These are phyloP conservation scores for Piper longum DNA, from an alignment of 164 flowering plant genomes.

Conservation along the genomic window DNA sequence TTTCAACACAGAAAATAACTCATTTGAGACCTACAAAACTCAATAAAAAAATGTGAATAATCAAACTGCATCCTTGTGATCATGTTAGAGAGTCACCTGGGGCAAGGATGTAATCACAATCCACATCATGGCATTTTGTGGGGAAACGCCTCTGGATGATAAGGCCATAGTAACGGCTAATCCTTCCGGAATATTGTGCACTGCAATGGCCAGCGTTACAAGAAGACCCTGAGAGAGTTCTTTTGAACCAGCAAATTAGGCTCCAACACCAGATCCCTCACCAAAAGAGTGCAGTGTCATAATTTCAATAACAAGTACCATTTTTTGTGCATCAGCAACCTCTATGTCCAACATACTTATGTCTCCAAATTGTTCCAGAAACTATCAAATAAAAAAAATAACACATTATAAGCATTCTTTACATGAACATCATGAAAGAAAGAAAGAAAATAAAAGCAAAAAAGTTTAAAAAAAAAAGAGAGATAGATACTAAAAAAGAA, in stretches of 20 bases:
- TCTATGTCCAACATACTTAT: constrained; percentile 97
- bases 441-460: no score
- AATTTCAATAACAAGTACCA: constrained; percentile 86
- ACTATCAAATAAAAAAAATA: constrained; percentile 26
- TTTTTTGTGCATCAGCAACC: constrained; percentile 94
- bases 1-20: constrained; percentile 25
- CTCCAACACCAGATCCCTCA: constrained; percentile 99
- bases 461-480: no score
- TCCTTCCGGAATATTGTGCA: constrained; percentile 97
- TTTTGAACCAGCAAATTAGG: constrained; percentile 97
- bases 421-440: neutral
- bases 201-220: constrained; percentile 96
- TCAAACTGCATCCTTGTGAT: no score
- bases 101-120: constrained; percentile 94
- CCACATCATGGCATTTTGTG: constrained; percentile 96
- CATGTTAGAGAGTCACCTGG: constrained; percentile 37
- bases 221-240: constrained; percentile 89
- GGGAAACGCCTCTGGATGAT: constrained; percentile 94
- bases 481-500: no score
- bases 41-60: no score
- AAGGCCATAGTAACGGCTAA: constrained; percentile 98
- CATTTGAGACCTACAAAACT: constrained; percentile 34
- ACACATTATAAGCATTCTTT: neutral
- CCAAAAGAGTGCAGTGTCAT: constrained; percentile 99
- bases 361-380: constrained; percentile 89